Evolutionary conservation across 192 early-diverging fungal genomes (phyloP).

Genomic region (Linderina pennispora): DNA sequence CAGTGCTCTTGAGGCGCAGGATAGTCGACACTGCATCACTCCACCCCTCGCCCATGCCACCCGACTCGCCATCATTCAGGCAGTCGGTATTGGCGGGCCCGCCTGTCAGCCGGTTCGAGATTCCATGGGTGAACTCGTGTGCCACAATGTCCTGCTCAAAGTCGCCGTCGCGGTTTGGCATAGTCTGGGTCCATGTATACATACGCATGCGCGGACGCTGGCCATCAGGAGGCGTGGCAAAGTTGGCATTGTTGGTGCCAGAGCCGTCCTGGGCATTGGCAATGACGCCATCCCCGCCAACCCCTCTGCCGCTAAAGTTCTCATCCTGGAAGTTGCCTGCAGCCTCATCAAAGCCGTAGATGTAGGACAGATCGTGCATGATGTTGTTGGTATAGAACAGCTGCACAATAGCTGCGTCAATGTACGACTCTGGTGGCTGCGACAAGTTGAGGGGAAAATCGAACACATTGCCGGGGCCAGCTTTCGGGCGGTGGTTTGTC

Average conservation of each 20-base stretch:
- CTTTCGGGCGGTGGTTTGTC: constrained; percentile 71
- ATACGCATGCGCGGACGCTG: constrained; percentile 85
- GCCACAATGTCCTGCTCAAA: constrained; percentile 85
- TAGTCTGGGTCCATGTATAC: constrained; percentile 83
- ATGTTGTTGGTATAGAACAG: constrained; percentile 91
- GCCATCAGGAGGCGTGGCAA: constrained; percentile 91
- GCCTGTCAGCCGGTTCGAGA: constrained; percentile 85
- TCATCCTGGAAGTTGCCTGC: constrained; percentile 93
- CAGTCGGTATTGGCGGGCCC: constrained; percentile 86
- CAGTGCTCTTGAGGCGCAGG: constrained; percentile 54
- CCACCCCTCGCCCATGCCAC: constrained; percentile 95
- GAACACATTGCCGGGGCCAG: constrained; percentile 53
- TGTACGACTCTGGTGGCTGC: constrained; percentile 60
- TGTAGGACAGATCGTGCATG: constrained; percentile 83
- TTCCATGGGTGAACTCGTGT: constrained; percentile 91
- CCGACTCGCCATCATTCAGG: constrained; percentile 81
- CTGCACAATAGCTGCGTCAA: constrained; percentile 76
- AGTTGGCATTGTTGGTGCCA: constrained; percentile 88
- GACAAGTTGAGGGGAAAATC: constrained; percentile 67
- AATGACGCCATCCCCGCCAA: constrained; percentile 74
- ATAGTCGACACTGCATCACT: constrained; percentile 88
- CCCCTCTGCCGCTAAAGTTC: constrained; percentile 77
- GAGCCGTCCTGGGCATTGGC: constrained; percentile 88
- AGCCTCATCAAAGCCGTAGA: constrained; percentile 87
- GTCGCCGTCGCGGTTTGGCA: constrained; percentile 73